phyloP scores from a whole-genome alignment of 2,329 filamentous ascomycete species.

The Aspergillus transmontanensis region DNA sequence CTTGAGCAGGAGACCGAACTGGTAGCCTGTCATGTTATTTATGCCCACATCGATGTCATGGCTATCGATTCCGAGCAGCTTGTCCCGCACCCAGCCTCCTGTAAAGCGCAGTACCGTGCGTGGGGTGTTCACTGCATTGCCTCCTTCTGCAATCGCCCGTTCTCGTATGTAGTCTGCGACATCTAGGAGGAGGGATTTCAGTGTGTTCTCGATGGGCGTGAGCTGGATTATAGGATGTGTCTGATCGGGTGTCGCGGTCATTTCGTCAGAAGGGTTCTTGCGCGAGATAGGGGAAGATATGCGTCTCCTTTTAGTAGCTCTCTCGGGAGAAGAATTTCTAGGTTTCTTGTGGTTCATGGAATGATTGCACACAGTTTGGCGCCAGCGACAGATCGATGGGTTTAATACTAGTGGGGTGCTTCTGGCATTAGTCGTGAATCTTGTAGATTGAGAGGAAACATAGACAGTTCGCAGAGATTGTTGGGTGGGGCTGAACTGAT shows the following conservation, averaged over 20 bases:
- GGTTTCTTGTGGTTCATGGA: conserved; percentile 31
- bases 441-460: conserved; percentile 15
- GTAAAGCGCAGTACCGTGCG: conserved; percentile 49
- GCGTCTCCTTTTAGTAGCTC: conserved; percentile 36
- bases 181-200: conserved; percentile 78
- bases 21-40: conserved; percentile 52
- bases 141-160: conserved; percentile 43
- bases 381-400: neutral
- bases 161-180: conserved; percentile 69
- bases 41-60: conserved; percentile 54
- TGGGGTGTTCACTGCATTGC: conserved; percentile 22
- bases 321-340: conserved; percentile 22
- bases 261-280: conserved; percentile 27
- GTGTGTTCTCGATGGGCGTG: conserved; percentile 69
- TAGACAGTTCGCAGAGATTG: conserved; percentile 17
- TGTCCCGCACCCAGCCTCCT: conserved; percentile 55
- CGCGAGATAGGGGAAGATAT: conserved; percentile 25
- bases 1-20: conserved; percentile 49
- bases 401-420: conserved; percentile 12
- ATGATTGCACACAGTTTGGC: conserved; percentile 7
- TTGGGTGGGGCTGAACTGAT: conserved; percentile 13
- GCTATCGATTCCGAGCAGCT: conserved; percentile 49
- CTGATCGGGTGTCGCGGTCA: conserved; percentile 21
- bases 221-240: conserved; percentile 56
- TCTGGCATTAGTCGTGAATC: conserved; percentile 13